Conservation (phyloP, 2,329 filamentous ascomycete species). For the Aspergillus pseudonomiae region DNA sequence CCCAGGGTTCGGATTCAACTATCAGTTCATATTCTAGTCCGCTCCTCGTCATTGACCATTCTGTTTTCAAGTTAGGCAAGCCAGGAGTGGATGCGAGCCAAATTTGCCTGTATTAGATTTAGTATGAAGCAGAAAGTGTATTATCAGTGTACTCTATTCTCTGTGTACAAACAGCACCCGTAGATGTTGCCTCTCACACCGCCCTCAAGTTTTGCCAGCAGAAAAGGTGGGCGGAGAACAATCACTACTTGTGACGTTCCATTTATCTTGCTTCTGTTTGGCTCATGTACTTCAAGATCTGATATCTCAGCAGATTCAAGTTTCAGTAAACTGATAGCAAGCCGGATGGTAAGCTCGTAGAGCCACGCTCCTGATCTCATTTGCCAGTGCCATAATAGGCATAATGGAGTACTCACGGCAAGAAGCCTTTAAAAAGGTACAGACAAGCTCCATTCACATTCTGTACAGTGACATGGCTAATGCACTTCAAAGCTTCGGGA, state of each 20-base stretch:
- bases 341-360: background rate
- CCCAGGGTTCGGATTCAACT: too few relatives aligned
- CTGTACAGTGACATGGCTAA: constrained; percentile 21
- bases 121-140: too few relatives aligned
- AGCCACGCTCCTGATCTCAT: background rate
- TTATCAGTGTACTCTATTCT: too few relatives aligned
- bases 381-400: background rate
- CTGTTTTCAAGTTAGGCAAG: too few relatives aligned
- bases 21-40: too few relatives aligned
- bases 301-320: background rate
- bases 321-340: background rate
- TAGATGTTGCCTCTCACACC: background rate
- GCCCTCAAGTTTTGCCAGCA: background rate
- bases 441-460: background rate
- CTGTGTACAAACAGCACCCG: background rate
- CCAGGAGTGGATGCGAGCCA: too few relatives aligned
- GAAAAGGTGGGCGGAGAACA: constrained; percentile 1
- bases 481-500: constrained; percentile 54
- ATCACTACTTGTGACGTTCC: background rate
- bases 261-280: background rate
- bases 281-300: background rate
- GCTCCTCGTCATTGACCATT: too few relatives aligned
- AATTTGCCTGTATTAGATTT: too few relatives aligned
- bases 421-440: constrained; percentile 46
- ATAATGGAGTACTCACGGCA: constrained; percentile 44